Percentiles rank a stretch among this genome's conserved stretches.
These are phyloP conservation scores for Ambrosiella beaveri DNA, from an alignment of 2,329 filamentous ascomycete species.

Conservation along the genomic window DNA sequence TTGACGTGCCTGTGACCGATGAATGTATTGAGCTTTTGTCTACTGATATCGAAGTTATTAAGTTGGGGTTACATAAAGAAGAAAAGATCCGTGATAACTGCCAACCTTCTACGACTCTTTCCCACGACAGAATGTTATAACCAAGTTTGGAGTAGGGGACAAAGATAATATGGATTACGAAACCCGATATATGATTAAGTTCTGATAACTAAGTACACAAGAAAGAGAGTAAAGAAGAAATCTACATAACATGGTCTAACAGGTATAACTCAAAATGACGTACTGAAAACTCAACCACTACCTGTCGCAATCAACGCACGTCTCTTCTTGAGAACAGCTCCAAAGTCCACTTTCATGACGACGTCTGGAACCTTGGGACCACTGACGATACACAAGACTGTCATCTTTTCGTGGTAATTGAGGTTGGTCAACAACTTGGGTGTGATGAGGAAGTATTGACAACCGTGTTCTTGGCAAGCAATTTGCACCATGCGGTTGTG, in stretches of 20 bases:
- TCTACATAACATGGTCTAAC: not conserved
- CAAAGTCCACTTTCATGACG: constrained; percentile 33
- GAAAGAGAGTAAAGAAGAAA: not conserved
- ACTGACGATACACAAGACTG: constrained; percentile 80
- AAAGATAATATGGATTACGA: not conserved
- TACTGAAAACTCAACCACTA: not conserved
- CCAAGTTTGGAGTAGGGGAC: not conserved
- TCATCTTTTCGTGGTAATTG: constrained; percentile 80
- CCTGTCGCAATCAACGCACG: constrained; percentile 22
- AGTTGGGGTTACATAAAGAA: not conserved
- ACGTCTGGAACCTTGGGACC: constrained; percentile 54
- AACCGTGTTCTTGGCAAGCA: constrained; percentile 67
- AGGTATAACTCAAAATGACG: not conserved
- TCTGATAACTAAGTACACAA: too few relatives aligned
- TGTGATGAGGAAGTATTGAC: constrained; percentile 90
- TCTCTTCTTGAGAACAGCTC: constrained; percentile 27
- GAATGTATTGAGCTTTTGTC: too few relatives aligned
- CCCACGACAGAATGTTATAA: not conserved
- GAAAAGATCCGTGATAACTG: not conserved
- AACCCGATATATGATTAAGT: not conserved
- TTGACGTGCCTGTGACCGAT: not conserved
- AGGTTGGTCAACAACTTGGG: constrained; percentile 80
- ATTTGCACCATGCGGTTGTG: constrained; percentile 98
- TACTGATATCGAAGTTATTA: too few relatives aligned
- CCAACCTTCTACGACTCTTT: not conserved